These are phyloP conservation scores for Suillus tomentosus DNA, from an alignment of 768 basidiomycete genomes.

Conservation along the genomic window DNA sequence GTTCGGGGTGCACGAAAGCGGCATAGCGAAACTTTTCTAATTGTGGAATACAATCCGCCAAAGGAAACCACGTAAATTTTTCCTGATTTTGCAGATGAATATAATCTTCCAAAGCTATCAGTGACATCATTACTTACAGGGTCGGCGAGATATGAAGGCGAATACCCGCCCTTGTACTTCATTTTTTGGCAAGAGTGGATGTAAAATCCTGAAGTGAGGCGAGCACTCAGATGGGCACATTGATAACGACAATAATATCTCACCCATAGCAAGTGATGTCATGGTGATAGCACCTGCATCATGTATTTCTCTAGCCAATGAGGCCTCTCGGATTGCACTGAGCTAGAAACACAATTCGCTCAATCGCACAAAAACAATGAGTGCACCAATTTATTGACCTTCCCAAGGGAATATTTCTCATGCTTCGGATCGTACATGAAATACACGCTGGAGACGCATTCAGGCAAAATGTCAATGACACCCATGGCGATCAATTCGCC, in stretches of 20 bases:
- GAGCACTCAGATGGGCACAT: background rate
- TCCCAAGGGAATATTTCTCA: constrained; percentile 74
- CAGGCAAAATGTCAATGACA: constrained; percentile 88
- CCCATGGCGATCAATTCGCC: constrained; percentile 81
- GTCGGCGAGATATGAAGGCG: constrained; percentile 85
- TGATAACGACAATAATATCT: constrained; percentile 16
- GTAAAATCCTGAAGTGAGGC: constrained; percentile 70
- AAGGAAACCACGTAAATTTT: constrained; percentile 74
- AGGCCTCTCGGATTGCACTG: constrained; percentile 80
- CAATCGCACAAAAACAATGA: background rate
- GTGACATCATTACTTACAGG: constrained; percentile 52
- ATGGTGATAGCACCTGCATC: constrained; percentile 65
- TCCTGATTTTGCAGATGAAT: constrained; percentile 47
- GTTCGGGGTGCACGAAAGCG: constrained; percentile 65
- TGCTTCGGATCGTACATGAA: constrained; percentile 83
- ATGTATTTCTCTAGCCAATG: constrained; percentile 74
- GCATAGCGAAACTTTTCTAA: constrained; percentile 72
- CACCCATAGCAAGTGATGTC: constrained; percentile 87
- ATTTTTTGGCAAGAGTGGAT: constrained; percentile 93
- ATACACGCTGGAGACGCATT: constrained; percentile 83
- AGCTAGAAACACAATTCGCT: constrained; percentile 46
- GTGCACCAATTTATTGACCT: constrained; percentile 48
- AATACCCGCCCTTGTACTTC: constrained; percentile 94
- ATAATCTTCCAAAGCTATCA: constrained; percentile 3
- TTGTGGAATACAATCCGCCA: constrained; percentile 57